Conservation (phyloP, 2,329 filamentous ascomycete species). For the Fusarium sp. region DNA sequence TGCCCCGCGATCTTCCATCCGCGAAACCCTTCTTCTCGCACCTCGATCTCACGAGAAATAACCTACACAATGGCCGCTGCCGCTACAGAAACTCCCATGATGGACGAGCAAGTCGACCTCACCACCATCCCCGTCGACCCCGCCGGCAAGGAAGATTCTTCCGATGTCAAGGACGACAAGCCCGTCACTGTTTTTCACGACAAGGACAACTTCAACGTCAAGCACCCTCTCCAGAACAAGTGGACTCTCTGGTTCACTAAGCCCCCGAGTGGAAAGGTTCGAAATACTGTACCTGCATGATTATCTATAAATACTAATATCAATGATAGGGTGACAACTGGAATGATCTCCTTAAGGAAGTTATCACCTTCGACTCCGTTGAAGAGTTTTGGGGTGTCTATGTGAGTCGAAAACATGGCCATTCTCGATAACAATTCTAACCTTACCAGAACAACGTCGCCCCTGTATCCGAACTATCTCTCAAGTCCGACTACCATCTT, state of each 20-base stretch:
- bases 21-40: conserved; percentile 26
- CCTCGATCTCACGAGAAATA: conserved; percentile 24
- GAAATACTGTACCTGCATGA: conserved; percentile 36
- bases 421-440: conserved; percentile 19
- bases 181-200: conserved; percentile 97
- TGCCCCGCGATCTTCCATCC: conserved; percentile 48
- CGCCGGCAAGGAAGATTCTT: conserved; percentile 67
- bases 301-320: conserved; percentile 19
- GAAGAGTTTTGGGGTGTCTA: conserved; percentile 99
- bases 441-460: conserved; percentile 91
- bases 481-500: conserved; percentile 99
- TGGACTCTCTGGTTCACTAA: conserved; percentile 99
- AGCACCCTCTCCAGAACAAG: conserved; percentile 96
- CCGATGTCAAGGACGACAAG: conserved; percentile 66
- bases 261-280: conserved; percentile 92
- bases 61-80: conserved; percentile 52
- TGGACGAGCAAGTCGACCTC: conserved; percentile 71
- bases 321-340: conserved; percentile 89
- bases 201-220: conserved; percentile 99
- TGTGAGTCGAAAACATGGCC: conserved; percentile 67
- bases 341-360: conserved; percentile 97
- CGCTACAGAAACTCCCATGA: conserved; percentile 50
- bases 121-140: conserved; percentile 76
- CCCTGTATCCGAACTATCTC: conserved; percentile 90
- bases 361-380: conserved; percentile 98